Conservation (phyloP, 257 asterid species). For the Salvia hispanica region DNA sequence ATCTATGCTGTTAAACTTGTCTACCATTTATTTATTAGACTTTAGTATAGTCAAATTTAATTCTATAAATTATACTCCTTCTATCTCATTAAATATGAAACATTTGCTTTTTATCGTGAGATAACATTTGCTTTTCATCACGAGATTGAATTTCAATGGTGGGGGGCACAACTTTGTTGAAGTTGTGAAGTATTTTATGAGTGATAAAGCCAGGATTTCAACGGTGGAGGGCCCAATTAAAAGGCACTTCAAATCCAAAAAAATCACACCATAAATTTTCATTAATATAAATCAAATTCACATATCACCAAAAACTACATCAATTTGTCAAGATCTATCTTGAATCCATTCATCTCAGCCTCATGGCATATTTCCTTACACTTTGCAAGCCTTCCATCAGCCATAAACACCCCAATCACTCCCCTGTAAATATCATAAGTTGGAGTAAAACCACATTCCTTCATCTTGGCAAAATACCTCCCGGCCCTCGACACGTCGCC, state of each 20-base stretch:
- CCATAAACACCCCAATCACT: constrained; percentile 48
- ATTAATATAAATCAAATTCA: not conserved
- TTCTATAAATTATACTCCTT: too few relatives aligned
- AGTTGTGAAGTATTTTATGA: too few relatives aligned
- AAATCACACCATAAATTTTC: not conserved
- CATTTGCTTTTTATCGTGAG: too few relatives aligned
- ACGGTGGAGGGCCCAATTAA: too few relatives aligned
- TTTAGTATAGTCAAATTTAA: too few relatives aligned
- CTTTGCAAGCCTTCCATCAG: constrained; percentile 72
- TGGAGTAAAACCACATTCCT: constrained; percentile 73
- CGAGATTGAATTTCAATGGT: too few relatives aligned
- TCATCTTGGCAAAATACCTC: constrained; percentile 66
- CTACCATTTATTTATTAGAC: too few relatives aligned
- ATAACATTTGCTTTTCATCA: too few relatives aligned
- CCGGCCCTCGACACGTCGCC: constrained; percentile 60
- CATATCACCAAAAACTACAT: constrained; percentile 3
- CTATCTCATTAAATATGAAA: too few relatives aligned
- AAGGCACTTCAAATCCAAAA: not conserved
- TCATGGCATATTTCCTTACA: constrained; percentile 63
- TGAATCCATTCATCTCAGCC: constrained; percentile 79
- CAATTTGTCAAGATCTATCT: constrained; percentile 35
- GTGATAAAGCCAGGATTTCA: too few relatives aligned
- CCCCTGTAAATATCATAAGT: constrained; percentile 60
- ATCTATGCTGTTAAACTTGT: too few relatives aligned
- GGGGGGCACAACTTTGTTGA: too few relatives aligned